Conservation (phyloP, 495 filamentous ascomycete genomes). For the Penicillium maclennaniae region DNA sequence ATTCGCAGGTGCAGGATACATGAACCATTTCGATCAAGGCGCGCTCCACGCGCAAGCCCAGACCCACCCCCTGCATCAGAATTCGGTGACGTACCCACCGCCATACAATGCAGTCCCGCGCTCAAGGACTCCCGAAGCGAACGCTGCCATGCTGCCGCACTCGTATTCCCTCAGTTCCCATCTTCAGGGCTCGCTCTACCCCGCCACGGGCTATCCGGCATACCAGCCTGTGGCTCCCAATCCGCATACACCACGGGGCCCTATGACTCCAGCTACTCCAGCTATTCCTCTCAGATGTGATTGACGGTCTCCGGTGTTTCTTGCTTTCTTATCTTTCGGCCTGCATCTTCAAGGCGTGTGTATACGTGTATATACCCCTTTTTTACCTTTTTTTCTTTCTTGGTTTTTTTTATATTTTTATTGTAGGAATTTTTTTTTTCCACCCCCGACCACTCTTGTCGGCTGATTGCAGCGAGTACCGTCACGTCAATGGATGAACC, state of each 20-base stretch:
- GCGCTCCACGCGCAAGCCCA: slow-evolving; percentile 17
- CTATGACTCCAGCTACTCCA: slow-evolving; percentile 14
- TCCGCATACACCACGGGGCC: not conserved
- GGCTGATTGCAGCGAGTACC: slow-evolving; percentile 9
- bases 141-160: slow-evolving; percentile 21
- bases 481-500: slow-evolving; percentile 13
- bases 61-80: slow-evolving; percentile 31
- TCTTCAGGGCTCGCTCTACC: slow-evolving; percentile 14
- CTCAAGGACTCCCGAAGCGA: slow-evolving; percentile 17
- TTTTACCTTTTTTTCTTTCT: slow-evolving; percentile 4
- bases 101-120: slow-evolving; percentile 32
- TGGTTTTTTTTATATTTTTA: too few species aligned
- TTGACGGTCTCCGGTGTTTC: slow-evolving; percentile 1
- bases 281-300: slow-evolving; percentile 26
- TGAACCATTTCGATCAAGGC: slow-evolving; percentile 14
- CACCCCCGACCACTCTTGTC: not conserved
- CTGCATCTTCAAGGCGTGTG: slow-evolving; percentile 5
- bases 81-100: slow-evolving; percentile 39
- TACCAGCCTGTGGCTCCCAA: slow-evolving; percentile 19
- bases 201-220: slow-evolving; percentile 10
- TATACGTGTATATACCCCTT: slow-evolving; percentile 19
- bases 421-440: too few species aligned
- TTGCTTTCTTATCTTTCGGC: not conserved
- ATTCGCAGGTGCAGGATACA: slow-evolving; percentile 9
- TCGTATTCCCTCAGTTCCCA: slow-evolving; percentile 22